Percentiles rank a stretch among this genome's conserved stretches.
Conservation (phyloP, 1,284 basidiomycete genomes). For the Marasmius fiardii region DNA sequence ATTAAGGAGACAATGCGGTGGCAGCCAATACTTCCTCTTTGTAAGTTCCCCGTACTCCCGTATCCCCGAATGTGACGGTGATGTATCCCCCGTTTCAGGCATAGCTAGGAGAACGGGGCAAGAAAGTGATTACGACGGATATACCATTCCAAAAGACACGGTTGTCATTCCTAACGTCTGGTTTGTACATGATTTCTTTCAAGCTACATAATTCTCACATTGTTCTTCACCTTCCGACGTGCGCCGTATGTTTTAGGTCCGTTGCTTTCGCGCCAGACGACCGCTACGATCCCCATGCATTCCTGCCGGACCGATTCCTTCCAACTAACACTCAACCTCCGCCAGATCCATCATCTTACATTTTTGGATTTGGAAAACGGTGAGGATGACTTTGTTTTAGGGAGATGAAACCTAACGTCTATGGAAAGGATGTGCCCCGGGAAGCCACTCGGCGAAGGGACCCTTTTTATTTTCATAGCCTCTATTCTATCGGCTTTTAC, state of each 20-base stretch:
- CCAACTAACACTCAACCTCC: neutral
- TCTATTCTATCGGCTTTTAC: slow-evolving; percentile 4
- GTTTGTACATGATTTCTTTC: slow-evolving; percentile 3
- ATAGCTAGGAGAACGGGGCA: slow-evolving; percentile 4
- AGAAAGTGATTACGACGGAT: slow-evolving; percentile 6
- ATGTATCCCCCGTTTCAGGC: neutral
- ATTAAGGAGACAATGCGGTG: slow-evolving; percentile 14
- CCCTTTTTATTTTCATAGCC: neutral
- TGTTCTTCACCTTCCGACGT: no score
- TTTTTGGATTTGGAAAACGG: slow-evolving; percentile 14
- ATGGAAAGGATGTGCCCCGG: slow-evolving; percentile 7
- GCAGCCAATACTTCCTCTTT: slow-evolving; percentile 3
- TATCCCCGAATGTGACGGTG: neutral
- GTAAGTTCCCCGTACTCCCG: neutral
- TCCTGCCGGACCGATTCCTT: slow-evolving; percentile 14
- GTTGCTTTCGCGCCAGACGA: slow-evolving; percentile 8
- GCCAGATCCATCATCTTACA: slow-evolving; percentile 5
- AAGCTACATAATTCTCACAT: neutral
- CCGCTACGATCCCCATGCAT: slow-evolving; percentile 8
- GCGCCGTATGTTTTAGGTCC: slow-evolving; percentile 1
- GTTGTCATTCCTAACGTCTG: slow-evolving; percentile 12
- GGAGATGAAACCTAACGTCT: neutral
- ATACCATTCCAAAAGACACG: slow-evolving; percentile 10
- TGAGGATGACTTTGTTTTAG: neutral
- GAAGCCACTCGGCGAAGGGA: slow-evolving; percentile 7